A percentile compares a stretch with the other conserved stretches of the same genome.
phyloP scores from a whole-genome alignment of 345 rosid genomes.

The Lagerstroemia speciosa region DNA sequence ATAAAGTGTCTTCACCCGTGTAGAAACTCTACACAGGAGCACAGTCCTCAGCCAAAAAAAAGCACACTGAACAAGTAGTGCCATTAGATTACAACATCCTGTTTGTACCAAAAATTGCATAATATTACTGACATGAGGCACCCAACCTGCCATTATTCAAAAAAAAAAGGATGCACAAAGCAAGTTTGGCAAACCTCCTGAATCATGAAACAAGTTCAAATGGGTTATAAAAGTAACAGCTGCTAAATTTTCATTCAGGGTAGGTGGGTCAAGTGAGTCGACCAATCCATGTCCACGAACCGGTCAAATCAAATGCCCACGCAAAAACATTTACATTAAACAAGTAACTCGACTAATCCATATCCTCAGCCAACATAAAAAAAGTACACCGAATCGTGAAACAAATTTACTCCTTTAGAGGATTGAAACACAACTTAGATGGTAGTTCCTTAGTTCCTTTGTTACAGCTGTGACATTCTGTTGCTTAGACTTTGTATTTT shows the following conservation, averaged over 20 bases:
- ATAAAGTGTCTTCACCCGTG: background rate
- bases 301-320: background rate
- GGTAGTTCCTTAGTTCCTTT: too few relatives aligned
- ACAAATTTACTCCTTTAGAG: too few relatives aligned
- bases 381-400: too few relatives aligned
- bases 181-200: background rate
- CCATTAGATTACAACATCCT: background rate
- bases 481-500: too few relatives aligned
- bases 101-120: background rate
- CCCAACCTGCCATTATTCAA: background rate
- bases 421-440: too few relatives aligned
- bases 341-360: too few relatives aligned
- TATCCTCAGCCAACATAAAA: too few relatives aligned
- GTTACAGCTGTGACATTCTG: too few relatives aligned
- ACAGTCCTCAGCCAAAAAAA: background rate
- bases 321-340: too few relatives aligned
- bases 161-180: background rate
- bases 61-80: background rate
- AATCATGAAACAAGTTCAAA: background rate
- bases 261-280: background rate
- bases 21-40: background rate
- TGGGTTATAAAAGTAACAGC: background rate
- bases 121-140: background rate
- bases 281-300: background rate
- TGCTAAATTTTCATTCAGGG: background rate